Evolutionary conservation across 257 asterid species (phyloP), one percentile per base, ranked within the genome.

Genomic region (Coffea canephora): DNA sequence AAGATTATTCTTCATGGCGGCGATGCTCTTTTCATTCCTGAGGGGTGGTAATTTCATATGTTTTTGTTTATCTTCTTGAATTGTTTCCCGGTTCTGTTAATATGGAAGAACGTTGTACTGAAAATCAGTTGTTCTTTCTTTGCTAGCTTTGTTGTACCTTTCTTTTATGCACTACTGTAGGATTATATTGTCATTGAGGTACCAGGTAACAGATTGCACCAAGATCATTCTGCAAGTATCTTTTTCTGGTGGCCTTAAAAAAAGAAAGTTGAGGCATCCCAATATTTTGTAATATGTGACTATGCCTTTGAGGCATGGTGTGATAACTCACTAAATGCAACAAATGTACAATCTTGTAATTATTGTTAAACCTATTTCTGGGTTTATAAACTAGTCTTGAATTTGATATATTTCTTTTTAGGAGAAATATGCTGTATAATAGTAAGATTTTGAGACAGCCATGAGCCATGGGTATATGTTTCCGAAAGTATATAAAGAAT

Each of bases 21-120:
- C 70, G 98, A 96, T 81, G 96, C 98, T 27, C 81, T 96, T 80
- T 96, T 94, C 87, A 94, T 96, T 82, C 99, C 99, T 43, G 98
- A 94, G 87, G 99, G 99, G 85, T 96, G 98, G 99, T 96, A 87
- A 83, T 74, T 78, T 64, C 50, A 46, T 45, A 71, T 62, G 68
- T 45, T 5, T 23, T 71, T 55, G 54, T 77, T 77, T 64, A 65
- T 83, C 65, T 74, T 72, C 50, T 73, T 16, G 57, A 78, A 25
- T 69, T 49, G 57, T 27, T 25, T 77, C 31, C 54, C 66, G 61
- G 39, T 12, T 36, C 41, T 59, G 59, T 23, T 82, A 41, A 48
- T 34, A n/a, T 43, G 81, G 81, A 3, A 52, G 59, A 9, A 27
- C 34, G 62, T 11, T 27, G 43, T 6, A 11, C 23, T 12, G 59